Evolutionary conservation across 139 green algal genomes (phyloP), one percentile per base, ranked within the genome.

Genomic region (Nannochloris sp.): DNA sequence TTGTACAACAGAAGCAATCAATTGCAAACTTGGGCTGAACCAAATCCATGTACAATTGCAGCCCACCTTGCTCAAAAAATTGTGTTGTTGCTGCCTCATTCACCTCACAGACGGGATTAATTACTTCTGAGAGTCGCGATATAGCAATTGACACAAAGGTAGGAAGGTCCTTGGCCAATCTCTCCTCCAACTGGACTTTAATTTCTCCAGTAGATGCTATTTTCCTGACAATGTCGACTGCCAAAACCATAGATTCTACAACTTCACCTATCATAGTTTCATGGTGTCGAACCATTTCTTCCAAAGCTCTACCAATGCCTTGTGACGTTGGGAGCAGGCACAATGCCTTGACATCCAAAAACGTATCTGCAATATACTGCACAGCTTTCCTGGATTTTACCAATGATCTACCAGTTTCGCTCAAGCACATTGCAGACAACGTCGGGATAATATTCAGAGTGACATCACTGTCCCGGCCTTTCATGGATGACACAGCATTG

Each of bases 241-340:
- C 46, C n/a, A 53, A 23, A 53, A 53, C 46, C 46, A 53, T 23
- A 11, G 46, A 20, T 53, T 53, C 46, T 5, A 53, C n/a, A 4
- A 53, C 46, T 23, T 53, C 46, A 23, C 46, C 16, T 25, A 53
- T 9, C 46, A 53, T 53, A 28, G 46, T 28, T 14, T 53, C 46
- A 53, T 53, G 46, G n/a, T 53, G 46, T 14, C 46, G 16, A 23
- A 53, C 6, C 46, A 53, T 53, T 53, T 53, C 46, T 23, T 53
- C 46, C 16, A 53, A 23, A 23, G 46, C 46, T 11, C 17, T 28
- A 53, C 46, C 46, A 53, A 53, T 53, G 33, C 33, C 11, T 8
- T 40, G 33, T 40, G 33, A 40, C 5, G 33, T 40, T 40, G 33
- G 33, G 33, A 40, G 33, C 33, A 40, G 11, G 11, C 33, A 40